phyloP scores from a whole-genome alignment of 2,329 filamentous ascomycete species.

The Aureobasidium vineae region DNA sequence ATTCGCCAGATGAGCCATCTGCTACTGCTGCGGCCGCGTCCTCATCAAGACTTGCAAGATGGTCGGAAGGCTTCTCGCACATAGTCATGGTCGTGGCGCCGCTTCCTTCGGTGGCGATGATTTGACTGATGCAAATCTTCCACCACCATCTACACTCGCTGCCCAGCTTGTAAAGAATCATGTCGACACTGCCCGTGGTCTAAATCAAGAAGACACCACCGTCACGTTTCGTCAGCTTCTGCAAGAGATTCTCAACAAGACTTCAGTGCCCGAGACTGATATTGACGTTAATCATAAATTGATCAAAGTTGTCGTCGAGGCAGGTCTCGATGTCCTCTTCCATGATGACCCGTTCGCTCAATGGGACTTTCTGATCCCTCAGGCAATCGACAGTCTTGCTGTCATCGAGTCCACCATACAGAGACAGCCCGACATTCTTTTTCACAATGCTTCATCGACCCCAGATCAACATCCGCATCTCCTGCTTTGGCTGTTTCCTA shows the following conservation, averaged over 20 bases:
- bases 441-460: conserved; percentile 36
- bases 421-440: conserved; percentile 69
- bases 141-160: conserved; percentile 75
- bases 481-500: conserved; percentile 55
- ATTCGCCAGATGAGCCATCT: conserved; percentile 1
- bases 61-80: conserved; percentile 28
- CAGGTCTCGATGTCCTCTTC: conserved; percentile 68
- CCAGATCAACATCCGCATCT: conserved; percentile 45
- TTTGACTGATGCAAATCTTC: conserved; percentile 34
- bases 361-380: conserved; percentile 54
- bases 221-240: conserved; percentile 74
- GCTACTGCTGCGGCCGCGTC: background rate
- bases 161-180: conserved; percentile 82
- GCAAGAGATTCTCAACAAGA: conserved; percentile 57
- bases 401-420: conserved; percentile 73
- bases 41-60: conserved; percentile 24
- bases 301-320: conserved; percentile 77
- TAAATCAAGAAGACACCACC: conserved; percentile 22
- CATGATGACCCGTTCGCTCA: conserved; percentile 68
- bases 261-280: conserved; percentile 59
- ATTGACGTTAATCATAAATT: conserved; percentile 78
- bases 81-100: conserved; percentile 29
- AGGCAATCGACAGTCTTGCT: conserved; percentile 70
- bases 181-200: conserved; percentile 48
- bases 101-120: conserved; percentile 32